These are phyloP conservation scores for Ceratobasidium sp. DNA, from an alignment of 1,284 basidiomycete genomes.

Conservation along the genomic window DNA sequence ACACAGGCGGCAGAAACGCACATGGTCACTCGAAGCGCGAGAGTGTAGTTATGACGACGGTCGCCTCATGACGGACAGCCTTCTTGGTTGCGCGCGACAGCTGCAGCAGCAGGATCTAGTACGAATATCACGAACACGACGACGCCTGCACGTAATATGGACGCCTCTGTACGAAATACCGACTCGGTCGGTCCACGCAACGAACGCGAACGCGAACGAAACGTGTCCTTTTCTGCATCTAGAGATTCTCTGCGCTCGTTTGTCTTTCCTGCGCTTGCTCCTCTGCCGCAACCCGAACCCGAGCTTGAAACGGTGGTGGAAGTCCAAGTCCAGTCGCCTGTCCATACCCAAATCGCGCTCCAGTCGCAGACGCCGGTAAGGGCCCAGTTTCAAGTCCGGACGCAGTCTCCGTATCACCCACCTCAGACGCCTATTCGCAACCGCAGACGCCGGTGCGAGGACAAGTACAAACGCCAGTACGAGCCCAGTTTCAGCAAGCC, in stretches of 20 bases:
- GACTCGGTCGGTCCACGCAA: not conserved
- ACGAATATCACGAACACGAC: not conserved
- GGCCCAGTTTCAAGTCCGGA: not conserved
- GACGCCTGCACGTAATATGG: not conserved
- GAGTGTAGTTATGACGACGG: slow-evolving; percentile 19
- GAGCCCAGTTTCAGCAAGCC: not conserved
- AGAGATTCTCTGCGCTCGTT: slow-evolving; percentile 8
- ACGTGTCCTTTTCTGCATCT: not conserved
- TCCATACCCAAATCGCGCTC: not conserved
- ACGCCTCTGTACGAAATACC: not conserved
- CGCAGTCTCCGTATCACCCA: not conserved
- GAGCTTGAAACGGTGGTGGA: not conserved
- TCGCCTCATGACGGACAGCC: slow-evolving; percentile 13
- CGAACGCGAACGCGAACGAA: slow-evolving; percentile 11
- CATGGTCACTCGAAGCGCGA: not conserved
- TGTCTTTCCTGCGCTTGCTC: not conserved
- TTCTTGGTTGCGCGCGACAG: not conserved
- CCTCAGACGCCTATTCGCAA: not conserved
- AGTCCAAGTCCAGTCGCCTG: not conserved
- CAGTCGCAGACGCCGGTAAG: not conserved
- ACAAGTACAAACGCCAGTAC: not conserved
- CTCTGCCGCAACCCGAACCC: not conserved
- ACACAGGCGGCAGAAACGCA: not conserved
- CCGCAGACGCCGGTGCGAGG: not conserved
- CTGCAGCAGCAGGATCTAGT: not conserved